phyloP scores from a whole-genome alignment of 2,329 filamentous ascomycete genomes.

The Fusarium secorum region DNA sequence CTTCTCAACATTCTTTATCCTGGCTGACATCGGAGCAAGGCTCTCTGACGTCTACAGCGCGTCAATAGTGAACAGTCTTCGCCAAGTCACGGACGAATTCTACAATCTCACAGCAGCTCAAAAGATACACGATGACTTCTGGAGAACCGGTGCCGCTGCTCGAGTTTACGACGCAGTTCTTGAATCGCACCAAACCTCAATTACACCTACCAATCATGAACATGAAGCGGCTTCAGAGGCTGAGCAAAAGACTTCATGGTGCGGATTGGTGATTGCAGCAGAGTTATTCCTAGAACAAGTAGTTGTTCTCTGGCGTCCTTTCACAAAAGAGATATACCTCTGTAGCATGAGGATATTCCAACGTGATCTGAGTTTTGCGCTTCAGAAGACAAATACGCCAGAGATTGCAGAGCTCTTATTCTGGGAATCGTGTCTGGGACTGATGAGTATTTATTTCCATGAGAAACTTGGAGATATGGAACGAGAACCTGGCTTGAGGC shows the following conservation, averaged over 20 bases:
- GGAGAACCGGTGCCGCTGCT: neutral
- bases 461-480: neutral
- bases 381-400: neutral
- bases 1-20: conserved; percentile 11
- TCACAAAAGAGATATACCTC: neutral
- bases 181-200: neutral
- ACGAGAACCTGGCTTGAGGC: neutral
- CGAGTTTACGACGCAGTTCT: neutral
- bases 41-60: neutral
- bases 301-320: neutral
- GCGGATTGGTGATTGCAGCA: neutral
- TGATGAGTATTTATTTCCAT: neutral
- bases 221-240: neutral
- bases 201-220: neutral
- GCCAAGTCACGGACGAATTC: neutral
- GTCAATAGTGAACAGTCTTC: neutral
- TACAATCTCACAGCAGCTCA: neutral
- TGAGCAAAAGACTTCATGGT: neutral
- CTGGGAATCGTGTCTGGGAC: neutral
- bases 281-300: conserved; percentile 7
- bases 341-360: conserved; percentile 4
- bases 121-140: neutral
- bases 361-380: neutral
- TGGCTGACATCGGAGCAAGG: neutral
- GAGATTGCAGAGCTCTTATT: neutral